A percentile compares a stretch with the other conserved stretches of the same genome.
phyloP scores from a whole-genome alignment of 305 asterid species.

The Fraxinus xanthoxyloides region DNA sequence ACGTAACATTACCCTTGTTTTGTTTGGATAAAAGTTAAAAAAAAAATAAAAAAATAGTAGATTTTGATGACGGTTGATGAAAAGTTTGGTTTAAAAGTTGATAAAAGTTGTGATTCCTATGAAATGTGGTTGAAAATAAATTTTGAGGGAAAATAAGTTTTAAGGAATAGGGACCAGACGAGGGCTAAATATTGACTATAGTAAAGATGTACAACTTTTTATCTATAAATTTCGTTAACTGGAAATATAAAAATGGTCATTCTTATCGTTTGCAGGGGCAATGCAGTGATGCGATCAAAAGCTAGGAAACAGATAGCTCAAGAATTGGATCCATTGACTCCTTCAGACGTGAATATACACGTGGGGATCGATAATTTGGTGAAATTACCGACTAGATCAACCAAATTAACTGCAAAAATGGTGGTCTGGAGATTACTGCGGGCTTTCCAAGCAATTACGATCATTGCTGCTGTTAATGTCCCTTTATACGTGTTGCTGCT shows the following conservation, averaged over 20 bases:
- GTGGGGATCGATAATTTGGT: slow-evolving; percentile 35
- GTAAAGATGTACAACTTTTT: background rate
- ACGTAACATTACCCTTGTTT: background rate
- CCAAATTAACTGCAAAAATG: slow-evolving; percentile 48
- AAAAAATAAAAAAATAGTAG: background rate
- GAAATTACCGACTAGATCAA: slow-evolving; percentile 35
- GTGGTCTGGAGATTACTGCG: slow-evolving; percentile 61
- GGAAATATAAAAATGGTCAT: background rate
- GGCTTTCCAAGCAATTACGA: slow-evolving; percentile 41
- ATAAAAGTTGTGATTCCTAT: background rate
- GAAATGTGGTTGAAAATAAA: background rate
- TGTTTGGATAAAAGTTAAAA: background rate
- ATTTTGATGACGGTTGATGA: background rate
- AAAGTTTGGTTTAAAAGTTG: background rate
- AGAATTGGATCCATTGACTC: slow-evolving; percentile 32
- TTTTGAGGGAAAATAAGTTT: background rate
- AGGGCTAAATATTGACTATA: background rate
- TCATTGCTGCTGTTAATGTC: slow-evolving; percentile 68
- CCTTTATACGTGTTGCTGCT: slow-evolving; percentile 81
- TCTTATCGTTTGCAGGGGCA: slow-evolving; percentile 19
- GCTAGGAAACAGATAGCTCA: slow-evolving; percentile 49
- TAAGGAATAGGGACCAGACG: background rate
- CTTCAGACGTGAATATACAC: slow-evolving; percentile 31
- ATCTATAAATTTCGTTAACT: background rate
- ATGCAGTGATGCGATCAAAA: slow-evolving; percentile 58